Evolutionary conservation across 202 grass and related monocot species (phyloP).

Genomic region (Musa balbisiana): DNA sequence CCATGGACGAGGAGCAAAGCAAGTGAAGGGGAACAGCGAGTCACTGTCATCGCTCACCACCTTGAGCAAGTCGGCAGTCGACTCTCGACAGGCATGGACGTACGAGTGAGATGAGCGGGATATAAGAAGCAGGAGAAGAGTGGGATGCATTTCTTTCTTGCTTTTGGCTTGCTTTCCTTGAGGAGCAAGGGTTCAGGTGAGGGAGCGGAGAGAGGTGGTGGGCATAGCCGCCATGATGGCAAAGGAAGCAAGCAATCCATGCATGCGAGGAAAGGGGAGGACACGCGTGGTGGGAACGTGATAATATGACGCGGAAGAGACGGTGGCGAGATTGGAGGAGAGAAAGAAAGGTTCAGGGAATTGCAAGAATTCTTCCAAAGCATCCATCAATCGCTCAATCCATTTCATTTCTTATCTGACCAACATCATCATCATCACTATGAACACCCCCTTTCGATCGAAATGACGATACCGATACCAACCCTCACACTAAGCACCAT

Average conservation of each 20-base stretch:
- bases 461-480: no score
- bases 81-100: not conserved
- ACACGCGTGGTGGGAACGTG: not conserved
- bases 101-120: not conserved
- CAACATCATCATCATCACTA: no score
- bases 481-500: no score
- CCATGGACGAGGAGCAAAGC: conserved; percentile 11
- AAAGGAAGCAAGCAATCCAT: not conserved
- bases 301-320: not conserved
- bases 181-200: conserved; percentile 22
- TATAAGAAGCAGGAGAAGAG: not conserved
- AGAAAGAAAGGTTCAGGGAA: no score
- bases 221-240: conserved; percentile 10
- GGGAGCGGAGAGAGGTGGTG: conserved; percentile 5
- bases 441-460: no score
- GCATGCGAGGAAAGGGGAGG: not conserved
- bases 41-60: conserved; percentile 16
- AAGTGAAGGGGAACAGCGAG: not conserved
- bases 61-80: not conserved
- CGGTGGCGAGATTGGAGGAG: not conserved
- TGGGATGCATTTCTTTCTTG: conserved; percentile 9
- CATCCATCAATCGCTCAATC: no score
- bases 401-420: no score
- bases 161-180: conserved; percentile 31
- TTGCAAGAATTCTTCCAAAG: no score